These are phyloP conservation scores for Ophioceras dolichostomum DNA, from an alignment of 2,329 filamentous ascomycete species.

Conservation along the genomic window DNA sequence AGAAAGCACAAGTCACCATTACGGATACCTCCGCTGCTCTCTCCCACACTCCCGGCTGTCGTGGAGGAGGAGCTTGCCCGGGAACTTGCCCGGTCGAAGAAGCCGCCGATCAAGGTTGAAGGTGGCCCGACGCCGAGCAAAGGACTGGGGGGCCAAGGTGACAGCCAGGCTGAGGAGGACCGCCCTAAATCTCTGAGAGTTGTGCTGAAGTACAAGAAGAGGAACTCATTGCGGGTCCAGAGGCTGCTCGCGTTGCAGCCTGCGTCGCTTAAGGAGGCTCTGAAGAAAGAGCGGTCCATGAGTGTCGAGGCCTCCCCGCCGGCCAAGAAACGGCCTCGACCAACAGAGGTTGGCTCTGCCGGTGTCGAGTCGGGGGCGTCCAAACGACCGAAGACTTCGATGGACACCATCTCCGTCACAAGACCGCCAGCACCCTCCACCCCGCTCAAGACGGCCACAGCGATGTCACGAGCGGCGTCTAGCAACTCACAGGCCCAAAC, in stretches of 20 bases:
- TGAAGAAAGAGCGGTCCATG: slow-evolving; percentile 27
- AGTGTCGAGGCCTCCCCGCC: slow-evolving; percentile 27
- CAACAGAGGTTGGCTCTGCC: slow-evolving; percentile 15
- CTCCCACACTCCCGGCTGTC: slow-evolving; percentile 40
- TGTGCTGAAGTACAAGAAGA: slow-evolving; percentile 35
- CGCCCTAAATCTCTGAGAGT: slow-evolving; percentile 27
- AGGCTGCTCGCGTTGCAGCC: slow-evolving; percentile 32
- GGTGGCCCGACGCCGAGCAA: slow-evolving; percentile 8
- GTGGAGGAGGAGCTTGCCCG: slow-evolving; percentile 34
- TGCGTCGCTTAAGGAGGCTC: slow-evolving; percentile 21
- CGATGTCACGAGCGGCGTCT: slow-evolving; percentile 42
- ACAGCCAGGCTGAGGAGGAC: slow-evolving; percentile 22
- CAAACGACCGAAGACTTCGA: slow-evolving; percentile 17
- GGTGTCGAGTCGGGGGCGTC: slow-evolving; percentile 22
- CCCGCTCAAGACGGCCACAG: slow-evolving; percentile 32
- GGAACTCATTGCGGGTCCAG: slow-evolving; percentile 28
- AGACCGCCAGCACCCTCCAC: slow-evolving; percentile 30
- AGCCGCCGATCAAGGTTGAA: slow-evolving; percentile 13
- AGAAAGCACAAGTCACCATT: slow-evolving; percentile 21
- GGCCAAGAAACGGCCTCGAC: slow-evolving; percentile 37
- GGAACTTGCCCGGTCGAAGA: slow-evolving; percentile 25
- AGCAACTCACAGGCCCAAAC: slow-evolving; percentile 39
- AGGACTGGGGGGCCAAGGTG: too few relatives aligned
- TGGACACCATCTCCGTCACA: slow-evolving; percentile 22
- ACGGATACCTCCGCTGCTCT: slow-evolving; percentile 37